A percentile compares a stretch with the other conserved stretches of the same genome.
These are phyloP conservation scores for Somion occarium DNA, from an alignment of 1,284 basidiomycete genomes.

Conservation along the genomic window DNA sequence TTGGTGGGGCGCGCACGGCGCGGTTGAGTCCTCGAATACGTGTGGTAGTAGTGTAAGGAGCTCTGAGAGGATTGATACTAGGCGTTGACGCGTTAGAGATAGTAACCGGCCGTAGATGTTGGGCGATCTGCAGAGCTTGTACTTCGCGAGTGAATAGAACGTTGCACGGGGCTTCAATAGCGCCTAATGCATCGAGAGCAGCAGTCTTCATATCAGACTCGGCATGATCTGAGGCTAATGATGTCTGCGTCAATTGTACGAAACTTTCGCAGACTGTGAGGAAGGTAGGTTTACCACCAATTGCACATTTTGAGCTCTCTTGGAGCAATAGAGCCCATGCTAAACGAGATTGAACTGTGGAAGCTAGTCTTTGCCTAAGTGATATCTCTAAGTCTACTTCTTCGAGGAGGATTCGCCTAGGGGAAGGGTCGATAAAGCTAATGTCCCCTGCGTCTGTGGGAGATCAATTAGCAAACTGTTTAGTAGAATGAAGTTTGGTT, in stretches of 20 bases:
- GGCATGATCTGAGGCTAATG: slow-evolving; percentile 1
- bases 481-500: neutral
- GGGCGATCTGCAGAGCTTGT: slow-evolving; percentile 14
- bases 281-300: slow-evolving; percentile 11
- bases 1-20: slow-evolving; percentile 28
- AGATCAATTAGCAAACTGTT: neutral
- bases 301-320: slow-evolving; percentile 40
- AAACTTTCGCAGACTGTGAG: neutral
- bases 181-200: slow-evolving; percentile 52
- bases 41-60: slow-evolving; percentile 14
- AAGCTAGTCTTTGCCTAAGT: slow-evolving; percentile 48
- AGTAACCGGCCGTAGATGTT: slow-evolving; percentile 2
- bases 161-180: slow-evolving; percentile 47
- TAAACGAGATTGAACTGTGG: slow-evolving; percentile 56
- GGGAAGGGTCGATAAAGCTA: slow-evolving; percentile 6
- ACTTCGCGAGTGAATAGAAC: slow-evolving; percentile 44
- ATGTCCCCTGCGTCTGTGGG: neutral
- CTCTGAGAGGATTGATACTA: neutral
- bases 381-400: slow-evolving; percentile 66
- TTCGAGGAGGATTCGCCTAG: slow-evolving; percentile 30
- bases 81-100: neutral
- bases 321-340: slow-evolving; percentile 60
- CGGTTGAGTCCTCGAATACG: slow-evolving; percentile 33
- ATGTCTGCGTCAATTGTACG: neutral
- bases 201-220: slow-evolving; percentile 38